These are phyloP conservation scores for Quercus tomentella DNA, from an alignment of 331 rosid species.

Conservation along the genomic window DNA sequence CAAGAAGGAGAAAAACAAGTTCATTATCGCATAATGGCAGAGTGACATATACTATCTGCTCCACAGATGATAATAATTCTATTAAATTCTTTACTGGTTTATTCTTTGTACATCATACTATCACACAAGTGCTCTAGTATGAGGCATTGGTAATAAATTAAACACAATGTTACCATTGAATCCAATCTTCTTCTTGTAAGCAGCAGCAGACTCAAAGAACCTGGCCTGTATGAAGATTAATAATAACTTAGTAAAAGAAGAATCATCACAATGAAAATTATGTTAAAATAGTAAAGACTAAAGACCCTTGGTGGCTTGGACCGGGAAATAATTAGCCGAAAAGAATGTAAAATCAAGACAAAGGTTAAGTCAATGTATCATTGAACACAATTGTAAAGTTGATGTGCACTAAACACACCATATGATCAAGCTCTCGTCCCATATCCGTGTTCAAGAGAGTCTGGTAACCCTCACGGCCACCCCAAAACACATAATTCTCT, in stretches of 20 bases:
- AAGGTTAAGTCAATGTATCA: background rate
- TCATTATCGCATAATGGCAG: background rate
- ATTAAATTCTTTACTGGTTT: background rate
- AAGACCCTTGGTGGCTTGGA: background rate
- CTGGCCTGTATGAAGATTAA: conserved; percentile 61
- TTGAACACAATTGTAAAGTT: background rate
- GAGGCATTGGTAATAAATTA: conserved; percentile 1
- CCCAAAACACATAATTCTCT: conserved; percentile 96
- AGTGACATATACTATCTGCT: background rate
- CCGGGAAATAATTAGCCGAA: background rate
- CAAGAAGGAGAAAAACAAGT: conserved; percentile 3
- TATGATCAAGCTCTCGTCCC: conserved; percentile 90
- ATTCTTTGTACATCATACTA: background rate
- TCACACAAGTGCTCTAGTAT: background rate
- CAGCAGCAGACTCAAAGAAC: conserved; percentile 79
- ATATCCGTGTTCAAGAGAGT: conserved; percentile 92
- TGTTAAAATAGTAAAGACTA: background rate
- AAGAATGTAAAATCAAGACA: background rate
- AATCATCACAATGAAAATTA: background rate
- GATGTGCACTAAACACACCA: conserved; percentile 43
- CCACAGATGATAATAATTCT: background rate
- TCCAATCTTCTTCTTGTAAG: conserved; percentile 91
- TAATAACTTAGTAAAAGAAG: conserved; percentile 4
- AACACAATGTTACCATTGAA: conserved; percentile 56
- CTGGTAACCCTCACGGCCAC: conserved; percentile 97